Percentiles rank a stretch among this genome's conserved stretches.
phyloP scores from a whole-genome alignment of 495 filamentous ascomycete genomes.

The Pseudoneurospora amorphoporcata region DNA sequence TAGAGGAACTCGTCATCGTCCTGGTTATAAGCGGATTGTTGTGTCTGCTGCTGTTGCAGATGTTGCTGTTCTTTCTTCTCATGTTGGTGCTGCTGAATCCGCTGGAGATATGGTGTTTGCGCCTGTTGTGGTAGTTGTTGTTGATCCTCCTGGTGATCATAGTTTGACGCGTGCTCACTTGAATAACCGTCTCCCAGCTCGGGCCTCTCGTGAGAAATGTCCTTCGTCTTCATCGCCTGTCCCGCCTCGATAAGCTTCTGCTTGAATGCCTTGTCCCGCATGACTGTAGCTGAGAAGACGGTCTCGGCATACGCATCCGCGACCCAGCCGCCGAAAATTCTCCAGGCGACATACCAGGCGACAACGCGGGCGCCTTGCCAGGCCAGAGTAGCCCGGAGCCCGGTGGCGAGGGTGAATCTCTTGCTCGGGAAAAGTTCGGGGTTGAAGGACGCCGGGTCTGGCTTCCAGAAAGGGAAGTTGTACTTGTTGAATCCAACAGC shows the following conservation, averaged over 20 bases:
- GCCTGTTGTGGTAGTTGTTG: background rate
- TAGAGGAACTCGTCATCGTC: constrained; percentile 25
- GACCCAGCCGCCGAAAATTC: background rate
- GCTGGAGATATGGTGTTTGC: background rate
- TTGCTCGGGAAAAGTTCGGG: constrained; percentile 6
- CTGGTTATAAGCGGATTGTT: background rate
- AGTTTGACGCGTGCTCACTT: background rate
- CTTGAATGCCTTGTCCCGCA: constrained; percentile 10
- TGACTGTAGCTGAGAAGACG: background rate
- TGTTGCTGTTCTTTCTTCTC: background rate
- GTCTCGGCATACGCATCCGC: background rate
- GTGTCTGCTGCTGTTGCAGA: background rate
- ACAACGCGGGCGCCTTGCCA: constrained; percentile 12
- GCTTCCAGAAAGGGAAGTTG: constrained; percentile 18
- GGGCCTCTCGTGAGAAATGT: background rate
- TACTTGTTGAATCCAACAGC: constrained; percentile 8
- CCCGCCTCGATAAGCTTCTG: background rate
- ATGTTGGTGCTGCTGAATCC: background rate
- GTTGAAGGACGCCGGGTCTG: constrained; percentile 6
- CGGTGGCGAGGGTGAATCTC: background rate
- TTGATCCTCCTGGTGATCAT: constrained; percentile 5
- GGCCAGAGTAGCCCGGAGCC: background rate
- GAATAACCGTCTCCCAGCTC: background rate
- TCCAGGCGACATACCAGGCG: constrained; percentile 1
- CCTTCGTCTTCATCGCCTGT: background rate